phyloP scores from a whole-genome alignment of 495 filamentous ascomycete genomes.

The Amorphotheca resinae region DNA sequence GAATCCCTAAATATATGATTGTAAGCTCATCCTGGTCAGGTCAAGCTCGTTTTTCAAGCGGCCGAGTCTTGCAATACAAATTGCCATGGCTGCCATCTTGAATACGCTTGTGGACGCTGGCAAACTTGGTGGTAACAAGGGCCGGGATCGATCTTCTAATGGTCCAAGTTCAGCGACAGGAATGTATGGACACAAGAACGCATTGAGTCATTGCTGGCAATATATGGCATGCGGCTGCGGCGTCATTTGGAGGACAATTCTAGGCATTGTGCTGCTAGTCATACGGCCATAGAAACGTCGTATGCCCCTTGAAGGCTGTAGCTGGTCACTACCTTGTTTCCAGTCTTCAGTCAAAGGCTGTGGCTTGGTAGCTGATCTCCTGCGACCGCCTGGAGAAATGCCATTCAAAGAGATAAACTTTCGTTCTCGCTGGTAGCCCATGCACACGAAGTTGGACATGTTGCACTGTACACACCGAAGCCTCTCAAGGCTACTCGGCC shows the following conservation, averaged over 20 bases:
- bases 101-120: neutral
- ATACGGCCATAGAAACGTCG: neutral
- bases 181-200: neutral
- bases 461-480: conserved; percentile 20
- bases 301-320: neutral
- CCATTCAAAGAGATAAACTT: neutral
- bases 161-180: neutral
- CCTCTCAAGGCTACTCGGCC: neutral
- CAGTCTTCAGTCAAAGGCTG: neutral
- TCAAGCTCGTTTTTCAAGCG: neutral
- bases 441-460: neutral
- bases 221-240: neutral
- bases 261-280: neutral
- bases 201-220: neutral
- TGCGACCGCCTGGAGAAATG: neutral
- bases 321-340: neutral
- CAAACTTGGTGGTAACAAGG: neutral
- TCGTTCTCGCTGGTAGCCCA: neutral
- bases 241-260: neutral
- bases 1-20: neutral
- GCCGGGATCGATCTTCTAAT: neutral
- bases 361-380: neutral
- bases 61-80: neutral
- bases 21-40: neutral
- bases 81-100: neutral